A percentile compares a stretch with the other conserved stretches of the same genome.
phyloP scores from a whole-genome alignment of 768 basidiomycete species.

The Kondoa subrosea region DNA sequence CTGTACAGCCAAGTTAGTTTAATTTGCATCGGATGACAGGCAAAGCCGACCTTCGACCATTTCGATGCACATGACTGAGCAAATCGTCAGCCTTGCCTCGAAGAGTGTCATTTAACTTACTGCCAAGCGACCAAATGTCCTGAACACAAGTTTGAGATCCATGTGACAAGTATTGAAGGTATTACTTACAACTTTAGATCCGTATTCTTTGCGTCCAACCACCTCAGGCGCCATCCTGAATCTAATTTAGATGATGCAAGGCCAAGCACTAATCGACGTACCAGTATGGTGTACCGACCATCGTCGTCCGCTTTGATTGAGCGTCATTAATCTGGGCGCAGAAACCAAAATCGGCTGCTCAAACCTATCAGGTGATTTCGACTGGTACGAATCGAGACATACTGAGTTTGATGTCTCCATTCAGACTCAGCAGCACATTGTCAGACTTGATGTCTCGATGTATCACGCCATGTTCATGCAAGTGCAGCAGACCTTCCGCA shows the following conservation, averaged over 20 bases:
- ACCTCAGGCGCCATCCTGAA: conserved; percentile 99
- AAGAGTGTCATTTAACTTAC: conserved; percentile 49
- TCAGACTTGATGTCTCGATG: conserved; percentile 99
- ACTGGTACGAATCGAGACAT: conserved; percentile 34
- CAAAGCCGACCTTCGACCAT: conserved; percentile 98
- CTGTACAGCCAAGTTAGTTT: no score
- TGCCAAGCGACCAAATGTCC: conserved; percentile 94
- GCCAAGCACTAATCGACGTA: background rate
- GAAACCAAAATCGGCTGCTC: conserved; percentile 67
- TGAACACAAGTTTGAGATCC: background rate
- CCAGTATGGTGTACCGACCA: conserved; percentile 93
- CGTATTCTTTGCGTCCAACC: conserved; percentile 64
- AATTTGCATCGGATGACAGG: no score
- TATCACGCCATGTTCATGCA: conserved; percentile 91
- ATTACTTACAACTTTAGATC: conserved; percentile 52
- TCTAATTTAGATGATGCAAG: background rate
- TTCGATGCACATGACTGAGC: conserved; percentile 36
- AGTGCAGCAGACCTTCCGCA: conserved; percentile 77
- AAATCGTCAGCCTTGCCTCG: background rate
- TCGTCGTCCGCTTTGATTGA: conserved; percentile 80
- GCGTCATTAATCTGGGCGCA: conserved; percentile 63
- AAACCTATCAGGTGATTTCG: background rate
- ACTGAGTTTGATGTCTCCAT: conserved; percentile 97
- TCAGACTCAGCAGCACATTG: conserved; percentile 79
- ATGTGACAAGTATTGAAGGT: background rate